Evolutionary conservation across 2,329 filamentous ascomycete species (phyloP).

Genomic region (Teratosphaeria nubilosa): DNA sequence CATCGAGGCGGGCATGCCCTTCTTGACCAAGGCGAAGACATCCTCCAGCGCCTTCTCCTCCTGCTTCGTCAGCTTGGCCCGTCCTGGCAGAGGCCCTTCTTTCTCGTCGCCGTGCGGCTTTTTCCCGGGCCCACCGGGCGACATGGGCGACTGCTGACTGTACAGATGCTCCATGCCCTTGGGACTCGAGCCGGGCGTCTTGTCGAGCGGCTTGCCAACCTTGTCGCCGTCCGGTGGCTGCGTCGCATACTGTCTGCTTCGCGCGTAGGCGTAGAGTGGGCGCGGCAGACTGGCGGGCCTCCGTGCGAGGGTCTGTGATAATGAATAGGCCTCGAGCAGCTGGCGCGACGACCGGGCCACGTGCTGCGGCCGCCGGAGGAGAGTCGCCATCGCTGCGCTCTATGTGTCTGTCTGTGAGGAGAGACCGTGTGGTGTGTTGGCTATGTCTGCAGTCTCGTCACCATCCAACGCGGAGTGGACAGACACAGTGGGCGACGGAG

Average conservation of each 20-base stretch:
- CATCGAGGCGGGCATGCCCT: constrained; percentile 53
- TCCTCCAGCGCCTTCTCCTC: constrained; percentile 50
- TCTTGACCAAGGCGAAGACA: constrained; percentile 46
- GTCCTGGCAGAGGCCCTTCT: constrained; percentile 20
- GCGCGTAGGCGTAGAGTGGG: constrained; percentile 34
- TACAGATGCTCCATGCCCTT: constrained; percentile 39
- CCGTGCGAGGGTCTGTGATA: constrained; percentile 25
- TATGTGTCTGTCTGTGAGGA: neutral
- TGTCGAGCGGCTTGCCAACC: constrained; percentile 22
- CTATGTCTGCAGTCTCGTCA: neutral
- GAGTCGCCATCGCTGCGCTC: constrained; percentile 23
- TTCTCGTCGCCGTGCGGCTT: constrained; percentile 27
- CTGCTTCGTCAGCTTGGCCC: constrained; percentile 41
- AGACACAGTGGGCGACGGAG: neutral
- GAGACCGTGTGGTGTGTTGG: neutral
- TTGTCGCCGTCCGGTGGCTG: constrained; percentile 33
- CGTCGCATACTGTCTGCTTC: constrained; percentile 34
- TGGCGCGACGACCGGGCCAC: constrained; percentile 25
- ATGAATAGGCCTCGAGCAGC: constrained; percentile 22
- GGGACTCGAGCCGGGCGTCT: constrained; percentile 26
- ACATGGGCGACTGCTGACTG: constrained; percentile 32
- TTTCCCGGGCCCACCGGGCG: constrained; percentile 21
- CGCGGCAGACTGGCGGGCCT: constrained; percentile 31
- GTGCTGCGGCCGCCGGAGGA: constrained; percentile 26
- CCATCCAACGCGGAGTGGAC: neutral